Conservation (phyloP, 352 stramenopile species). For the Phytophthora podocarpi region DNA sequence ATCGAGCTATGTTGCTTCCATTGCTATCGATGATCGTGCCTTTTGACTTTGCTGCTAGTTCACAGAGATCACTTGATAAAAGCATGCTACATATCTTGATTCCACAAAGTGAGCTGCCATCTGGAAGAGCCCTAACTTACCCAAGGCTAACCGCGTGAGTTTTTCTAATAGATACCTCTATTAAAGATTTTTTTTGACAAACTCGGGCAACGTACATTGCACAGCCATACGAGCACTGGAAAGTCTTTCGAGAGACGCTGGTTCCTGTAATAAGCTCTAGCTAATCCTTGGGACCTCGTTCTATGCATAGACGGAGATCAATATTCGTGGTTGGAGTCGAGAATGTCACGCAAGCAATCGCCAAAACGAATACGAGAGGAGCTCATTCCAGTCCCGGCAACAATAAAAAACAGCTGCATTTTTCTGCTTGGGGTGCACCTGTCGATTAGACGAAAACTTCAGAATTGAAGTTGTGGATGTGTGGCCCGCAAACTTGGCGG, state of each 20-base stretch:
- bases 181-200: no score
- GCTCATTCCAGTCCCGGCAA: not conserved
- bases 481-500: not conserved
- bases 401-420: not conserved
- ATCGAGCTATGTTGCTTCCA: no score
- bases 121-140: no score
- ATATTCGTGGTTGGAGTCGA: not conserved
- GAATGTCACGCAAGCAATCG: not conserved
- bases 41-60: no score
- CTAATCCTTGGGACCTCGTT: not conserved
- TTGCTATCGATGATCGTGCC: no score
- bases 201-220: not conserved
- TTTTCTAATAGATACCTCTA: no score
- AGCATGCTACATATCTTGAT: no score
- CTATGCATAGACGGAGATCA: not conserved
- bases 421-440: conserved; percentile 17
- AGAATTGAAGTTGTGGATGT: conserved; percentile 31
- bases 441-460: conserved; percentile 33
- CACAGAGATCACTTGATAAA: no score
- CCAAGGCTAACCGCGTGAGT: no score
- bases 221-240: not conserved
- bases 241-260: no score
- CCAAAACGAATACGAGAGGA: not conserved
- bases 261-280: no score
- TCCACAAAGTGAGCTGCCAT: no score